A percentile compares a stretch with the other conserved stretches of the same genome.
Conservation (phyloP, 148 eudicot genomes). For the Arctostaphylos glauca region DNA sequence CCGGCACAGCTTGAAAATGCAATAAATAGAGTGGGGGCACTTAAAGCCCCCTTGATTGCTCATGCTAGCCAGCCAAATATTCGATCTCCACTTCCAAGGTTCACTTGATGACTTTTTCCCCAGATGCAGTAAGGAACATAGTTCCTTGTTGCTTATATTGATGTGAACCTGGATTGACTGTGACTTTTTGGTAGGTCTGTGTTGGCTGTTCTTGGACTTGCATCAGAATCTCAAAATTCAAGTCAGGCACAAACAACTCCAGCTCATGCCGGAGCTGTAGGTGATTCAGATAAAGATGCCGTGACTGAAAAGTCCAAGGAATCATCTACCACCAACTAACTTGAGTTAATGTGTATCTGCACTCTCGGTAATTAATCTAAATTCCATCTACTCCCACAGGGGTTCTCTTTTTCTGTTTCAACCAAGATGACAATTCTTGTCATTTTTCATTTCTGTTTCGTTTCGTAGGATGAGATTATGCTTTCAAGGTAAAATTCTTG, state of each 20-base stretch:
- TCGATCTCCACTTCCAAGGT: slow-evolving; percentile 82
- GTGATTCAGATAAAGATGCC: slow-evolving; percentile 50
- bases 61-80: slow-evolving; percentile 76
- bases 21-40: slow-evolving; percentile 64
- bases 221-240: slow-evolving; percentile 45
- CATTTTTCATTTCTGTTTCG: not conserved
- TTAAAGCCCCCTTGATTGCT: slow-evolving; percentile 61
- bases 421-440: not conserved
- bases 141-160: not conserved
- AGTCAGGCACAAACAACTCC: slow-evolving; percentile 50
- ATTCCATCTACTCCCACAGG: not conserved
- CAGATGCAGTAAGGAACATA: not conserved
- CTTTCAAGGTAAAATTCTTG: not conserved
- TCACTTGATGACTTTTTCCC: not conserved
- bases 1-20: slow-evolving; percentile 89
- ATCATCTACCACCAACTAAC: slow-evolving; percentile 40
- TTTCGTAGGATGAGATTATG: not conserved
- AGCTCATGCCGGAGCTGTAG: slow-evolving; percentile 40
- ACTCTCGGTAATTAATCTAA: not conserved
- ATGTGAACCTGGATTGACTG: slow-evolving; percentile 1
- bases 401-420: not conserved
- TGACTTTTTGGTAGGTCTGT: slow-evolving; percentile 51
- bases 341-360: not conserved
- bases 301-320: slow-evolving; percentile 61
- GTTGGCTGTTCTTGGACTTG: slow-evolving; percentile 70